Conservation (phyloP, 1,284 basidiomycete species). For the Coniferiporia weirii region DNA sequence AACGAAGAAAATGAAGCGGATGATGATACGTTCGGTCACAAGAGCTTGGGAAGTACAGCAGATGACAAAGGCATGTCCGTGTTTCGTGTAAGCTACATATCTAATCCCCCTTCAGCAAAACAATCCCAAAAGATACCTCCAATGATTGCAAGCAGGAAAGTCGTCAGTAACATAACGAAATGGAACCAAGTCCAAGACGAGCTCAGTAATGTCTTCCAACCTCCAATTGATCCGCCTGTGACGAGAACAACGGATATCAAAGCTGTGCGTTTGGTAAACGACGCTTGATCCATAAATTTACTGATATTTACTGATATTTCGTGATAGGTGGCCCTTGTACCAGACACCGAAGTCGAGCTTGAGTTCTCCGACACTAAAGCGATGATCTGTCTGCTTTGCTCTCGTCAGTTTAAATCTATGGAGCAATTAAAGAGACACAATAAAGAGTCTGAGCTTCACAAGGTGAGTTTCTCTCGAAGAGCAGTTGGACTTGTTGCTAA, state of each 20-base stretch:
- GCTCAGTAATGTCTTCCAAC: constrained; percentile 36
- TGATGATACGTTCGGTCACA: constrained; percentile 31
- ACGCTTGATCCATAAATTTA: not conserved
- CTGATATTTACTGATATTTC: not conserved
- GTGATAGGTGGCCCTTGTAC: not conserved
- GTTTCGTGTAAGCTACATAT: constrained; percentile 19
- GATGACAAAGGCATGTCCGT: constrained; percentile 52
- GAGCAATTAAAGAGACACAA: constrained; percentile 85
- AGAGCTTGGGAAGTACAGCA: constrained; percentile 23
- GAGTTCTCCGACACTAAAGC: constrained; percentile 72
- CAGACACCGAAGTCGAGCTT: constrained; percentile 50
- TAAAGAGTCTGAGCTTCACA: constrained; percentile 88
- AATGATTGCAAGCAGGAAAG: constrained; percentile 85
- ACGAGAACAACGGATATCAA: not conserved
- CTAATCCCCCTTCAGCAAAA: constrained; percentile 40
- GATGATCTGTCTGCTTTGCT: constrained; percentile 82
- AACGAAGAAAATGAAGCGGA: constrained; percentile 34
- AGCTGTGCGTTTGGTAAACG: not conserved
- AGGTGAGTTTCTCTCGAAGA: constrained; percentile 40
- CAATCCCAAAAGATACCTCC: constrained; percentile 75
- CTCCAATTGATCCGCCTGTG: not conserved
- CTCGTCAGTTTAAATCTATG: constrained; percentile 83
- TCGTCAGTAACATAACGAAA: constrained; percentile 84
- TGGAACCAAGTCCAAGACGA: constrained; percentile 94
- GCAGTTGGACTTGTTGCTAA: constrained; percentile 20